A percentile compares a stretch with the other conserved stretches of the same genome.
Evolutionary conservation across 352 stramenopile species (phyloP).

Genomic region (Pythium brachiatum): DNA sequence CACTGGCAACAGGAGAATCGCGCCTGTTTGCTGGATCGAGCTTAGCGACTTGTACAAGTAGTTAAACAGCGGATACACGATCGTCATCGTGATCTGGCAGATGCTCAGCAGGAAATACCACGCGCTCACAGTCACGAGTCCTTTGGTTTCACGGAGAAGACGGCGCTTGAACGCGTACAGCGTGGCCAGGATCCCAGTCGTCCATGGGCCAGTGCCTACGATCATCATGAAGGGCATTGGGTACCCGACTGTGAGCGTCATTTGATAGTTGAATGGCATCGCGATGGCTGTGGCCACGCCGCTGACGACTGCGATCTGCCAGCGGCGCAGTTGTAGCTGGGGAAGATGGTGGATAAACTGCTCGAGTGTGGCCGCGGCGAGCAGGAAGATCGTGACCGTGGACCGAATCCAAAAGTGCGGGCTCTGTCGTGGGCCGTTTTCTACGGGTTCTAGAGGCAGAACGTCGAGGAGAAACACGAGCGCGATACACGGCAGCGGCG

Average conservation of each 20-base stretch:
- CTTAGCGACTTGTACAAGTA: slow-evolving; percentile 16
- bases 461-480: slow-evolving; percentile 19
- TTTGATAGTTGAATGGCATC: not conserved
- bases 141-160: not conserved
- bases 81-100: slow-evolving; percentile 12
- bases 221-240: slow-evolving; percentile 45
- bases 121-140: not conserved
- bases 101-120: slow-evolving; percentile 4
- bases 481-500: slow-evolving; percentile 25
- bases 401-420: slow-evolving; percentile 1
- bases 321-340: not conserved
- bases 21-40: slow-evolving; percentile 7
- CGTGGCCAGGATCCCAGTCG: slow-evolving; percentile 16
- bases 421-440: not conserved
- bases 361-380: not conserved
- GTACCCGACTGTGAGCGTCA: slow-evolving; percentile 28
- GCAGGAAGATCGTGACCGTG: not conserved
- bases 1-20: slow-evolving; percentile 28
- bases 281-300: not conserved
- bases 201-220: slow-evolving; percentile 27
- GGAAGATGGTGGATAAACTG: slow-evolving; percentile 5
- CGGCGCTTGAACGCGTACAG: slow-evolving; percentile 6
- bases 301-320: not conserved
- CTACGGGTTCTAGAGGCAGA: slow-evolving; percentile 25
- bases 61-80: slow-evolving; percentile 21